Evolutionary conservation across 257 asterid genomes (phyloP).

Genomic region (Scutellaria galericulata): DNA sequence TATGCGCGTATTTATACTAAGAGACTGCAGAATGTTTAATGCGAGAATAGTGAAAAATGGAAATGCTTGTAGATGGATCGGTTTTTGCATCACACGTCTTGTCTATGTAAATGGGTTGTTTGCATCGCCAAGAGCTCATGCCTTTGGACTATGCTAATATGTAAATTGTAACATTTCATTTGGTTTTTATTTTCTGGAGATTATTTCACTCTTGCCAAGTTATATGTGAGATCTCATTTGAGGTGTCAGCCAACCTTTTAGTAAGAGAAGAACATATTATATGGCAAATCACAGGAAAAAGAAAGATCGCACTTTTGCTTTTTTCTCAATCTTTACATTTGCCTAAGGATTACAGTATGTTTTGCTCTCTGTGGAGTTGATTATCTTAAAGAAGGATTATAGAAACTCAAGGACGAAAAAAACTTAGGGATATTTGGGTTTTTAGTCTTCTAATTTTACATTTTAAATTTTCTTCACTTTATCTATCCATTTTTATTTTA

Average conservation of each 20-base stretch:
- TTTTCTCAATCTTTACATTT: too few species aligned
- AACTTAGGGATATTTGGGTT: too few species aligned
- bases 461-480: too few species aligned
- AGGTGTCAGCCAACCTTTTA: not conserved
- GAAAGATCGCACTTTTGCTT: too few species aligned
- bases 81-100: slow-evolving; percentile 25
- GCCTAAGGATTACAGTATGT: too few species aligned
- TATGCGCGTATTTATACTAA: slow-evolving; percentile 23
- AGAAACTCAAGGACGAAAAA: too few species aligned
- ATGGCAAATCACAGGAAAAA: too few species aligned
- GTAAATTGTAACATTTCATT: slow-evolving; percentile 38
- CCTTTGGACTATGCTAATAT: slow-evolving; percentile 34
- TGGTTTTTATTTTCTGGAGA: slow-evolving; percentile 26
- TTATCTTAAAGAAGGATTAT: too few species aligned
- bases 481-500: too few species aligned
- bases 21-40: slow-evolving; percentile 41
- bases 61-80: slow-evolving; percentile 36
- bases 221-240: slow-evolving; percentile 17
- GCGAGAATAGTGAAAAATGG: slow-evolving; percentile 25
- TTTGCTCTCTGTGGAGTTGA: too few species aligned
- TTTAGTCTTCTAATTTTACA: too few species aligned
- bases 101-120: slow-evolving; percentile 39
- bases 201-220: slow-evolving; percentile 20
- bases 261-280: too few species aligned
- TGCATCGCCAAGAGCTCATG: slow-evolving; percentile 35